A percentile compares a stretch with the other conserved stretches of the same genome.
These are phyloP conservation scores for Fusarium begoniae DNA, from an alignment of 2,329 filamentous ascomycete genomes.

Conservation along the genomic window DNA sequence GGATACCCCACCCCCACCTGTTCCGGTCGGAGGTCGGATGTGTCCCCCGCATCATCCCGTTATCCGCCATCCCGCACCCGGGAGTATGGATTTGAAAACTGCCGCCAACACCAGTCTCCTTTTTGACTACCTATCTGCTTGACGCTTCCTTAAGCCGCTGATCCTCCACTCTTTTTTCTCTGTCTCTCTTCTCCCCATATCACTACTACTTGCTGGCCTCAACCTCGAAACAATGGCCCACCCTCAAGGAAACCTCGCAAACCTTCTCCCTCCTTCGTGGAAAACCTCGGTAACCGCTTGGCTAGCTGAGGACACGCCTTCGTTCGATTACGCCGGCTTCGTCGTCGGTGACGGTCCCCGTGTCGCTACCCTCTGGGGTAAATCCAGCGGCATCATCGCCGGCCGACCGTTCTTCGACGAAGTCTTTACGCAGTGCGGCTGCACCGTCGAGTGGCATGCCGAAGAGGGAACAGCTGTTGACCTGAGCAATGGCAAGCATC, in stretches of 20 bases:
- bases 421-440: slow-evolving; percentile 88
- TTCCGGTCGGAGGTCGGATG: slow-evolving; percentile 22
- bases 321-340: slow-evolving; percentile 96
- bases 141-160: neutral
- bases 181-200: neutral
- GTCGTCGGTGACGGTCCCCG: slow-evolving; percentile 81
- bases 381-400: slow-evolving; percentile 82
- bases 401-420: slow-evolving; percentile 96
- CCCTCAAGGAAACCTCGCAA: slow-evolving; percentile 58
- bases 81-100: neutral
- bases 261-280: slow-evolving; percentile 87
- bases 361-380: slow-evolving; percentile 73
- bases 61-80: slow-evolving; percentile 25
- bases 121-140: neutral
- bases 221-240: slow-evolving; percentile 24
- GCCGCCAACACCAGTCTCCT: neutral
- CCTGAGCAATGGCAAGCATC: slow-evolving; percentile 63
- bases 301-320: slow-evolving; percentile 96
- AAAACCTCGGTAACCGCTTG: slow-evolving; percentile 82
- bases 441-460: slow-evolving; percentile 89
- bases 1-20: slow-evolving; percentile 30
- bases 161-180: neutral
- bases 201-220: neutral
- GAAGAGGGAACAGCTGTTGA: slow-evolving; percentile 77
- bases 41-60: slow-evolving; percentile 12